Conservation (phyloP, 805 yeast species). For the Helenozyma baotianmanensis region DNA sequence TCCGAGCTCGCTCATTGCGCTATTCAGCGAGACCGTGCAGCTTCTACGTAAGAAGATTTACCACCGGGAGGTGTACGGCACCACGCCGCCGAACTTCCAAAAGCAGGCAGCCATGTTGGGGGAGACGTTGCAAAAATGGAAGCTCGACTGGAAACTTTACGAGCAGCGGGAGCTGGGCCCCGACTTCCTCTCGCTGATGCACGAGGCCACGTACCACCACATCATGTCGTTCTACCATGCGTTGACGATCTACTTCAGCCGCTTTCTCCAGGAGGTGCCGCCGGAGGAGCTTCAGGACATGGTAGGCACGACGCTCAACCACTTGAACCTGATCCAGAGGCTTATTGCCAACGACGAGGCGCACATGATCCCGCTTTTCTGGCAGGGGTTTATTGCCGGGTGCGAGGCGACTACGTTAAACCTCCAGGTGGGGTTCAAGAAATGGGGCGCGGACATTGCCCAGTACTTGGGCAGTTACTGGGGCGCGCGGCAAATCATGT, state of each 20-base stretch:
- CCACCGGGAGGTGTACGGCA: slow-evolving; percentile 31
- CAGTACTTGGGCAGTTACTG: slow-evolving; percentile 66
- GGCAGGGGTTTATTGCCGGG: slow-evolving; percentile 90
- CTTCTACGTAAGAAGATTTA: slow-evolving; percentile 59
- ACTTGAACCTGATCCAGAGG: slow-evolving; percentile 57
- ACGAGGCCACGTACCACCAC: slow-evolving; percentile 76
- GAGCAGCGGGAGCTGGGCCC: slow-evolving; percentile 11
- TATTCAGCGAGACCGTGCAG: slow-evolving; percentile 70
- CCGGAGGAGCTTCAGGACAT: slow-evolving; percentile 58
- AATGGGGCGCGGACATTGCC: slow-evolving; percentile 67
- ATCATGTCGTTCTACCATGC: slow-evolving; percentile 75
- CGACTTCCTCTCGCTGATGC: slow-evolving; percentile 47
- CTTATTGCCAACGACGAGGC: slow-evolving; percentile 53
- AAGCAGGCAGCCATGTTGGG: slow-evolving; percentile 29
- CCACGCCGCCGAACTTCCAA: slow-evolving; percentile 31
- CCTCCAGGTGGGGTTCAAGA: slow-evolving; percentile 61
- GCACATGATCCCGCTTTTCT: slow-evolving; percentile 69
- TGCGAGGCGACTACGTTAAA: slow-evolving; percentile 62
- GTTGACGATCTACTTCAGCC: slow-evolving; percentile 62
- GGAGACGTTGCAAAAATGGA: slow-evolving; percentile 57
- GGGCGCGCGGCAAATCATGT: slow-evolving; percentile 81
- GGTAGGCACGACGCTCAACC: slow-evolving; percentile 57
- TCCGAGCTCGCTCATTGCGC: slow-evolving; percentile 70
- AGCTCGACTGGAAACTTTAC: slow-evolving; percentile 65
- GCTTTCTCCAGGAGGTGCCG: slow-evolving; percentile 53